phyloP scores from a whole-genome alignment of 805 yeast species.

The Wickerhamomyces mucosus region DNA sequence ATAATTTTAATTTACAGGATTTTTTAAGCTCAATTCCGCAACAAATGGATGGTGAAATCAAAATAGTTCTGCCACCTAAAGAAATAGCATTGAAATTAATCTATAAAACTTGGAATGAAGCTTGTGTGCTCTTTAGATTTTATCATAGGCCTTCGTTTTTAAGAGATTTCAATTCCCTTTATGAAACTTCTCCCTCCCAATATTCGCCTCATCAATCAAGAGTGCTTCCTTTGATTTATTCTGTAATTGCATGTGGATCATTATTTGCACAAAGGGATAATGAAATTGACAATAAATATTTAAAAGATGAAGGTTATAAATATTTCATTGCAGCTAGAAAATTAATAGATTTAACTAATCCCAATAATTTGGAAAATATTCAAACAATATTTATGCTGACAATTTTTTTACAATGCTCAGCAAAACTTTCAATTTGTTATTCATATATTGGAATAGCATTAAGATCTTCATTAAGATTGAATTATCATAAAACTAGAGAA shows the following conservation, averaged over 20 bases:
- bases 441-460: conserved; percentile 86
- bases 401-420: conserved; percentile 81
- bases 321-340: conserved; percentile 82
- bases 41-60: conserved; percentile 22
- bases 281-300: conserved; percentile 23
- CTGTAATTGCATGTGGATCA: conserved; percentile 82
- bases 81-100: conserved; percentile 65
- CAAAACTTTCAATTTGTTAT: conserved; percentile 82
- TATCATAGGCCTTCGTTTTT: conserved; percentile 81
- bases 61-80: conserved; percentile 67
- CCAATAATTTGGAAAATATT: conserved; percentile 71
- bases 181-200: conserved; percentile 67
- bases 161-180: conserved; percentile 63
- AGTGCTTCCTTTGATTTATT: conserved; percentile 73
- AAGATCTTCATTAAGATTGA: conserved; percentile 78
- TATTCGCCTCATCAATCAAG: conserved; percentile 72
- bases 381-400: conserved; percentile 84
- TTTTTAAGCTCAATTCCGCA: neutral
- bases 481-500: conserved; percentile 53
- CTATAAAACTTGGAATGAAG: conserved; percentile 75
- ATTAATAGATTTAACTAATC: conserved; percentile 78
- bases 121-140: conserved; percentile 76
- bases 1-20: neutral
- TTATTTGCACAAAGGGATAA: conserved; percentile 42
- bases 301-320: conserved; percentile 61